These are phyloP conservation scores for Fistulifera pelliculosa DNA, from an alignment of 108 stramenopile genomes.

Conservation along the genomic window DNA sequence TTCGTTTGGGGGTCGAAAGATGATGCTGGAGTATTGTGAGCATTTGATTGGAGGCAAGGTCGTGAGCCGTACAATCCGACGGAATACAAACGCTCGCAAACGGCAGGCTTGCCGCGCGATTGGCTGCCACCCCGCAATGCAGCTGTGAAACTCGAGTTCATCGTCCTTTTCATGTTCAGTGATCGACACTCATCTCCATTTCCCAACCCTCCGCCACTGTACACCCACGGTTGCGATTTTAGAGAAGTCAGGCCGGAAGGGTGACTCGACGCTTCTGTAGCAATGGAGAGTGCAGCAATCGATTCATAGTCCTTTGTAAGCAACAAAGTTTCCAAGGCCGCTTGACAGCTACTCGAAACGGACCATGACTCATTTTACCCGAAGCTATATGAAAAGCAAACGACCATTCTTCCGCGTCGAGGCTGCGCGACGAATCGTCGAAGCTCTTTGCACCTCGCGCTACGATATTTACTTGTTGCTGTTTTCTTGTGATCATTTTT, in stretches of 20 bases:
- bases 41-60: slow-evolving; percentile 31
- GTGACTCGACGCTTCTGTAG: slow-evolving; percentile 39
- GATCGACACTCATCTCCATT: slow-evolving; percentile 33
- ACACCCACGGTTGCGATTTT: slow-evolving; percentile 38
- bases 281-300: slow-evolving; percentile 15
- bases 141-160: slow-evolving; percentile 8
- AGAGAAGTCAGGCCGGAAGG: slow-evolving; percentile 25
- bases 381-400: no score
- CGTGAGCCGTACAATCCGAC: slow-evolving; percentile 27
- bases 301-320: no score
- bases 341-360: not conserved
- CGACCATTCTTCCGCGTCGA: no score
- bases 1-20: not conserved
- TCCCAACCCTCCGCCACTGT: slow-evolving; percentile 42
- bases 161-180: no score
- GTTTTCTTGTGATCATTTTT: no score
- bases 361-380: no score
- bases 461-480: no score
- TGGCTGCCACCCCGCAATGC: slow-evolving; percentile 14
- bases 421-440: no score
- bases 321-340: not conserved
- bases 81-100: slow-evolving; percentile 42
- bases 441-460: no score
- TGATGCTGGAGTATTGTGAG: slow-evolving; percentile 6
- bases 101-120: slow-evolving; percentile 27